A percentile compares a stretch with the other conserved stretches of the same genome.
These are phyloP conservation scores for Aspergillus panamensis DNA, from an alignment of 495 filamentous ascomycete genomes.

Conservation along the genomic window DNA sequence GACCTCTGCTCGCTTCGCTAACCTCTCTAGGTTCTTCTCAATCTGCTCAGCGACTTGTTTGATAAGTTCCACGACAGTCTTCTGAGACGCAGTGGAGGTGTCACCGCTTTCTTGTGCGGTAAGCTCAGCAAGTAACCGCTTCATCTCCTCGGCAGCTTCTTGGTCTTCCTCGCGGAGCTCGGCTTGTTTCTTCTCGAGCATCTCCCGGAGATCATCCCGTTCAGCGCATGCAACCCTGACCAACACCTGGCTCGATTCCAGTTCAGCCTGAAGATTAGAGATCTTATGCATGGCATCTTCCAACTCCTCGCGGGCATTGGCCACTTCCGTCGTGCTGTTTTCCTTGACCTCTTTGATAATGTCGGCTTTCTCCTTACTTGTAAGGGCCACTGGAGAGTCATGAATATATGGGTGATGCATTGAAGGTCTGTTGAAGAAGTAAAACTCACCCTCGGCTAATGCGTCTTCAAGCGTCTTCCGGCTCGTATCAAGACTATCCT, in stretches of 20 bases:
- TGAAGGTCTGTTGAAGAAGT: slow-evolving; percentile 2
- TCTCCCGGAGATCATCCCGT: slow-evolving; percentile 41
- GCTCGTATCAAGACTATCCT: slow-evolving; percentile 36
- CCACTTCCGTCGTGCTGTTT: slow-evolving; percentile 41
- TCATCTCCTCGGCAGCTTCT: slow-evolving; percentile 44
- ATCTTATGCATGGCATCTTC: slow-evolving; percentile 40
- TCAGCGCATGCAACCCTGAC: slow-evolving; percentile 42
- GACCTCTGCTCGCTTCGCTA: slow-evolving; percentile 49
- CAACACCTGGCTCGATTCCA: slow-evolving; percentile 39
- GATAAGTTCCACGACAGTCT: slow-evolving; percentile 41
- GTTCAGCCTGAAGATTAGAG: slow-evolving; percentile 40
- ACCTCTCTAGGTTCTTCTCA: slow-evolving; percentile 45
- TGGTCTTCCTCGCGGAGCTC: slow-evolving; percentile 38
- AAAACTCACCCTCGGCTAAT: slow-evolving; percentile 39
- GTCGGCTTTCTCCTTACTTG: slow-evolving; percentile 49
- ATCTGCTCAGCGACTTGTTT: slow-evolving; percentile 44
- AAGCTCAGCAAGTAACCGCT: slow-evolving; percentile 42
- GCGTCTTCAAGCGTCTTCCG: slow-evolving; percentile 39
- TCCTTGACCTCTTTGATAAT: slow-evolving; percentile 47
- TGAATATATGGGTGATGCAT: slow-evolving; percentile 25
- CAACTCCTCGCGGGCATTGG: slow-evolving; percentile 45
- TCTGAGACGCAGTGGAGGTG: slow-evolving; percentile 31
- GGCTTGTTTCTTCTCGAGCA: slow-evolving; percentile 40
- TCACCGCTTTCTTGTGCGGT: slow-evolving; percentile 34
- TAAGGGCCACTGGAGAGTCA: slow-evolving; percentile 36